Base-by-base conservation (phyloP, 306 rosid species). In the Lotus japonicus region DNA sequence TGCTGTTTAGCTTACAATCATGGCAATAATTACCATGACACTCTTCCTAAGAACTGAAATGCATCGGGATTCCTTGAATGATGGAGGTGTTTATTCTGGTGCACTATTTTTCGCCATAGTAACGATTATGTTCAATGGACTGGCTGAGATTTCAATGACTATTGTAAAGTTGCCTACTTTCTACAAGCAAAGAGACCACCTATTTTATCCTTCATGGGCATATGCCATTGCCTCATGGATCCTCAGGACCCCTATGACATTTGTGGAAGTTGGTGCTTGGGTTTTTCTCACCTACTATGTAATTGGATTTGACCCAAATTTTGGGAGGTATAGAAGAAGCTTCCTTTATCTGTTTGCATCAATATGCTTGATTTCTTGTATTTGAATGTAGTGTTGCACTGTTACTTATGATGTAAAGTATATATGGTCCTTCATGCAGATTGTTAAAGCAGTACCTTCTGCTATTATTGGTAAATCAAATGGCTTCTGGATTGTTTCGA, bases 201-300 rank as follows among this genome's bases (percentile, higher is more conserved):
- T 78, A 28, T 82, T 87, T 72, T 87, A 75, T 75, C 92, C 92
- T 42, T 43, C 89, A 18, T 84, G 92, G 89, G 72, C 84, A 10
- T 84, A 84, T 78, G 84, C 87, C 23, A 79, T 87, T 63, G 87
- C 92, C 6, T 15, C 84, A 28, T 80, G 86, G 89, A 75, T 84
- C 76, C 75, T 82, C 33, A 73, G 28, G 56, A 82, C 73, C 17
- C 89, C 89, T 44, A 3, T 78, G 21, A 45, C 86, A 5, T 48
- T 78, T 11, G 0, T 76, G 1, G 92, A 87, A 67, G 84, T 70
- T 52, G 76, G 76, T 68, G 74, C 72, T 46, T 84, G 92, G 92
- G 88, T 80, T 11, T 61, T 82, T 64, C 72, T 76, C 36, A 80
- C 84, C 2, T 87, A 84, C 42, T 87, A 87, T 68, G 84, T 61